Evolutionary conservation across 495 filamentous ascomycete genomes (phyloP), one percentile per base, ranked within the genome.

Genomic region (Pseudoneurospora amorphoporcata): DNA sequence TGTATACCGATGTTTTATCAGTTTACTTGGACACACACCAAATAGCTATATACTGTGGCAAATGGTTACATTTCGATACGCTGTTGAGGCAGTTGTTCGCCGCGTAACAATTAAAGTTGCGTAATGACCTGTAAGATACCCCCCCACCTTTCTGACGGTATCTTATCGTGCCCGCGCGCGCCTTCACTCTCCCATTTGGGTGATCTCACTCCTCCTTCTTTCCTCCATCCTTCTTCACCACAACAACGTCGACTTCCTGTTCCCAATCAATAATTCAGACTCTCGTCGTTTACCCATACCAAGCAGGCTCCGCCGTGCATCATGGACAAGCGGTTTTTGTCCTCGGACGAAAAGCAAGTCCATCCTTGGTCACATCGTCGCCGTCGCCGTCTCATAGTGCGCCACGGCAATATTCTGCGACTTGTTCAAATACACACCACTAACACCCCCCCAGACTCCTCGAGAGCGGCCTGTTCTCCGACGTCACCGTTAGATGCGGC

Each of bases 401-500:
- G 39, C 39, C 39, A 8, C 2, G 9, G 7, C 35, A 2, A 17
- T 39, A 39, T 39, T 9, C 9, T 40, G 39, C 39, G 8, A 23
- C 14, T 35, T 23, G 8, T 35, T 23, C 10, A 1, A 12, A 5
- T 32, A 9, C 5, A 43, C 12, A n/a, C 7, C 2, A 7, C n/a
- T 32, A 19, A 65, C 19, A 8, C 16, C 9, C 23, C 23, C 58
- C 35, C 65, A 79, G 78, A 19, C 71, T 80, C 12, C 71, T 80
- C 0, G 65, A 72, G 12, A 70, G 73, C 10, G 79, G 77, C 2
- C 73, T 75, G 3, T 79, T 80, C 41, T 76, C 76, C 23, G 79
- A 80, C 39, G 77, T 77, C 16, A 69, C 32, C 2, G 69, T 80
- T 12, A 76, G 68, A 5, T 80, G 79, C 68, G 72, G 72, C 35